A percentile compares a stretch with the other conserved stretches of the same genome.
Conservation (phyloP, 1,284 basidiomycete species). For the Ceratobasidium sp. region DNA sequence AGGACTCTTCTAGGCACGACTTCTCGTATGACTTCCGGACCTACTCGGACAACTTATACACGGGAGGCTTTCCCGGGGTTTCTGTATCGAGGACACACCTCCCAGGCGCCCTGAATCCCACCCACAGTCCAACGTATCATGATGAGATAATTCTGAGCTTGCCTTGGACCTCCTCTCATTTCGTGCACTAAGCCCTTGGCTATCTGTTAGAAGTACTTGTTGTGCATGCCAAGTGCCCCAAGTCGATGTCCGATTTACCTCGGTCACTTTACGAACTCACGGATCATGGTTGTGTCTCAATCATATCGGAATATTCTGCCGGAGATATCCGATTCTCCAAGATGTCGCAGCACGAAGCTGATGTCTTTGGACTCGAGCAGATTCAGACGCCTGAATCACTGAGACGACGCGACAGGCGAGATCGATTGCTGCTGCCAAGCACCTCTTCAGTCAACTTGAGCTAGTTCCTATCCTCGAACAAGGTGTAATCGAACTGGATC, state of each 20-base stretch:
- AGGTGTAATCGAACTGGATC: not conserved
- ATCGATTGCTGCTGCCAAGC: not conserved
- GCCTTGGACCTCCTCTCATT: not conserved
- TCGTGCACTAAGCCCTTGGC: not conserved
- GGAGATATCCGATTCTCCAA: not conserved
- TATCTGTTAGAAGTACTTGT: not conserved
- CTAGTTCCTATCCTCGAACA: not conserved
- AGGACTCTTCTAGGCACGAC: too few relatives aligned
- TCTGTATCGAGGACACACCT: too few relatives aligned
- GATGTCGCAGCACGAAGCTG: not conserved
- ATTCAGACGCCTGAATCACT: not conserved
- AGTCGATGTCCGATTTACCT: not conserved
- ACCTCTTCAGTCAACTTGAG: not conserved
- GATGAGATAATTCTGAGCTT: not conserved
- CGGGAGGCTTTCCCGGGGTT: too few relatives aligned
- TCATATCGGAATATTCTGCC: not conserved
- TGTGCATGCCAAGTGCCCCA: not conserved
- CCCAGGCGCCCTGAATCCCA: too few relatives aligned
- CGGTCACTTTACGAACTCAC: not conserved
- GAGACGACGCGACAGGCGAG: constrained; percentile 12
- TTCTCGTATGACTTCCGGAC: too few relatives aligned
- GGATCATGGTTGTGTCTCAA: not conserved
- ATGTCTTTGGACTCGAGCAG: not conserved
- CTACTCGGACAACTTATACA: too few relatives aligned
- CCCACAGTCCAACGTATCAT: not conserved